Evolutionary conservation across 1,284 basidiomycete species (phyloP).

Genomic region (Cronartium ribicola): DNA sequence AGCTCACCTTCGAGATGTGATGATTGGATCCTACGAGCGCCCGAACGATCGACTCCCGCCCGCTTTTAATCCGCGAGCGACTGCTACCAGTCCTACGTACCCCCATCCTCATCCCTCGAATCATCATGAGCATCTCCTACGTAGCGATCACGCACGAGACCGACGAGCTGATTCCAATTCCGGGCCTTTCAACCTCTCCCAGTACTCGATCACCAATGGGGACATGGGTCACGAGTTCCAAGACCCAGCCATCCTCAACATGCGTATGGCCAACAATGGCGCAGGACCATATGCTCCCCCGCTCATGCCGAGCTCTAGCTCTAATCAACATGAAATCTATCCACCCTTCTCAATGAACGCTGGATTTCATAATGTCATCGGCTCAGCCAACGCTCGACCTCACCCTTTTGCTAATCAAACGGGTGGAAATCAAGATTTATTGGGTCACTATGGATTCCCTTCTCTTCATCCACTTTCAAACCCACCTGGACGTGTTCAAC

Average conservation of each 20-base stretch:
- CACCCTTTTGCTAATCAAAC: background rate
- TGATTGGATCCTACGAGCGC: background rate
- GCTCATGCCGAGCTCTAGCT: background rate
- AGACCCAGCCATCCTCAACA: conserved; percentile 39
- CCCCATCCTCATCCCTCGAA: conserved; percentile 11
- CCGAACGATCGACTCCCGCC: conserved; percentile 20
- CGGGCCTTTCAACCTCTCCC: conserved; percentile 7
- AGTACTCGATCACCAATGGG: background rate
- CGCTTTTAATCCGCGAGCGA: conserved; percentile 11
- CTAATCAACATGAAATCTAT: conserved; percentile 20
- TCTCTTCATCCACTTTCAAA: conserved; percentile 1
- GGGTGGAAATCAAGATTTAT: background rate
- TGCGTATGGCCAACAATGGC: conserved; percentile 23
- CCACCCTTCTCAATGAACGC: conserved; percentile 15
- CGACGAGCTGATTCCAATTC: conserved; percentile 12
- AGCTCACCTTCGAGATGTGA: conserved; percentile 17
- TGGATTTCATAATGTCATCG: conserved; percentile 10
- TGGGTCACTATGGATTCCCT: conserved; percentile 2
- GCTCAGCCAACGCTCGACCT: background rate
- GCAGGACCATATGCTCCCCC: background rate
- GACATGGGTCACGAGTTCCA: conserved; percentile 20
- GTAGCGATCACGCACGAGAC: conserved; percentile 9
- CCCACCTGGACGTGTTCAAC: background rate
- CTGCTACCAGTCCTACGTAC: conserved; percentile 27
- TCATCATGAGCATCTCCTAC: conserved; percentile 23